Evolutionary conservation across 257 asterid genomes (phyloP).

Genomic region (Scutellaria minor): DNA sequence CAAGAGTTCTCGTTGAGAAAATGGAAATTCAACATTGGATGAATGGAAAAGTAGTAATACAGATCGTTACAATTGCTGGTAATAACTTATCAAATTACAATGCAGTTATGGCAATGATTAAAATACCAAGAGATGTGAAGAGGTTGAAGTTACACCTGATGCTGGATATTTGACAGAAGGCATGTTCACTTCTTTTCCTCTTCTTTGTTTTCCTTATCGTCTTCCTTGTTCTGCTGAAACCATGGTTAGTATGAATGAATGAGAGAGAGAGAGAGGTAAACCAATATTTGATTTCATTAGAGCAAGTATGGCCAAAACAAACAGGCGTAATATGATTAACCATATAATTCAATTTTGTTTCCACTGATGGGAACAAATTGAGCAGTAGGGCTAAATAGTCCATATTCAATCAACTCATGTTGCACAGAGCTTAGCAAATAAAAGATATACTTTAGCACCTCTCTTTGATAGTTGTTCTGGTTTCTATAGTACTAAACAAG

Average conservation of each 20-base stretch:
- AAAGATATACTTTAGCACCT: neutral
- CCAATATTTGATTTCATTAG: neutral
- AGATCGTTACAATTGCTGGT: neutral
- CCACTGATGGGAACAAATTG: neutral
- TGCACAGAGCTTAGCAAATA: neutral
- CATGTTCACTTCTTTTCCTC: constrained; percentile 67
- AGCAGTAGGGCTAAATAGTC: neutral
- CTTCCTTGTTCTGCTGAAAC: constrained; percentile 58
- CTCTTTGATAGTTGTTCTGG: neutral
- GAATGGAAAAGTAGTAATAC: too few relatives aligned
- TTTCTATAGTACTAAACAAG: neutral
- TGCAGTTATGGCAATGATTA: neutral
- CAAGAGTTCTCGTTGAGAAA: constrained; percentile 16
- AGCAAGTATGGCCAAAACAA: neutral
- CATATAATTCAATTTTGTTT: neutral
- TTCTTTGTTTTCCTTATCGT: constrained; percentile 68
- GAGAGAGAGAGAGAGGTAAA: neutral
- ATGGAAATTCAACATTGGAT: neutral
- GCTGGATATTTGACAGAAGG: constrained; percentile 21
- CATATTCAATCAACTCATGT: constrained; percentile 6
- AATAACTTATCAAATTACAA: neutral
- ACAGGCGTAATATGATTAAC: neutral
- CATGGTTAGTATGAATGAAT: constrained; percentile 10
- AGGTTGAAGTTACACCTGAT: constrained; percentile 36
- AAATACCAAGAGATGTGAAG: neutral